Base-by-base conservation (phyloP, 768 basidiomycete genomes). In the Tulasnella sp. region DNA sequence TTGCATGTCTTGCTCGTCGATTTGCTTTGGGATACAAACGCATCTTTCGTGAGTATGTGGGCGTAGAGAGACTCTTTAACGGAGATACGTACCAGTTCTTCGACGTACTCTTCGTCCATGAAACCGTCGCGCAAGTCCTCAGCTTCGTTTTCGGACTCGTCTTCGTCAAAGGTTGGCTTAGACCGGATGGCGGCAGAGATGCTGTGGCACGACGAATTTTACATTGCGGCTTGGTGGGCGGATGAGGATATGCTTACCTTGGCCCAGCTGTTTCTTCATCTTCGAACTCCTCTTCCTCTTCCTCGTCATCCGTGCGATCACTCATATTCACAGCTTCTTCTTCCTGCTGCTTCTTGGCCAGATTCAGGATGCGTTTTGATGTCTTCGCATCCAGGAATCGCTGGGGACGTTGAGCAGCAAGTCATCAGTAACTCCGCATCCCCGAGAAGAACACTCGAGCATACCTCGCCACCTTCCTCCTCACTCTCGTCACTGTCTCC, bases 281-380 rank as follows among this genome's bases (percentile, higher is more conserved):
- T 77, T 79, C 36, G 82, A 88, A 4, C 3, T 87, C 87, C 12
- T 90, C 86, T 7, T 90, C 88, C 12, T 90, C 91, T 1, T 89
- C 86, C 37, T 89, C 88, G 79, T 86, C 84, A 54, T 83, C 82
- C 25, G 83, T 81, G 74, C 82, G 58, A 76, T 79, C 25, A 74
- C 77, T 38, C 80, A 75, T 69, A 81, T 76, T 12, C 78, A 80
- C 54, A 80, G 79, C 36, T 78, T 77, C 67, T 80, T 70, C 75
- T 73, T 64, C 91, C 83, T 98, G 96, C 83, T 99, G 97, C 79
- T 93, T 91, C 81, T 89, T 87, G 19, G 97, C 97, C 75, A 99
- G 89, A 82, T 96, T 92, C 79, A 99, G 91, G 70, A 99, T 97
- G 79, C 89, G 91, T 77, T 87, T 86, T 0, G 95, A 97, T 7